Conservation (phyloP, 352 stramenopile species). For the Globisporangium radiosum region DNA sequence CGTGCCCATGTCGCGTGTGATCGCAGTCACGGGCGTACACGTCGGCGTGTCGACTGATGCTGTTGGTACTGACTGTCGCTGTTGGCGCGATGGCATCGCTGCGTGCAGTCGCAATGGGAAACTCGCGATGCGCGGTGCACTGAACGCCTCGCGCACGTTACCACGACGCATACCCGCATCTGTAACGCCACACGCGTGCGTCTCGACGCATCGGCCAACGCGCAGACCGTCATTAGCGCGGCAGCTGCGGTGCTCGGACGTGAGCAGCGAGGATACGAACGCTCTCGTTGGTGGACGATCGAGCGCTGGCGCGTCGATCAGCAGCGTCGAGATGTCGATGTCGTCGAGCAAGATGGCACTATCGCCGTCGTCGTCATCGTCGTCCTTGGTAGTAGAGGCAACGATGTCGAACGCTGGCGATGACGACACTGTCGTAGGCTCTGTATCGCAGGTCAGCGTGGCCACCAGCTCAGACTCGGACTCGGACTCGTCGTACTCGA, state of each 20-base stretch:
- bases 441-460: too few relatives aligned
- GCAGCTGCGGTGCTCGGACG: conserved; percentile 19
- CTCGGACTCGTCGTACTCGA: neutral
- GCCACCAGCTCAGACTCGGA: too few relatives aligned
- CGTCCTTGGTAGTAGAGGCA: neutral
- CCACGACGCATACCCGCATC: conserved; percentile 9
- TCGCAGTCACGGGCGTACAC: conserved; percentile 21
- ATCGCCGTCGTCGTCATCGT: neutral
- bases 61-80: neutral
- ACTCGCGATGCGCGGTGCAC: conserved; percentile 7
- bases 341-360: conserved; percentile 8
- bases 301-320: conserved; percentile 14
- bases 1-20: conserved; percentile 23
- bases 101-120: conserved; percentile 24
- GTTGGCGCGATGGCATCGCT: conserved; percentile 13
- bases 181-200: neutral
- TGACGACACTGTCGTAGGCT: too few relatives aligned
- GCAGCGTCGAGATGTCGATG: conserved; percentile 21
- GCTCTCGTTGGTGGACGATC: conserved; percentile 1
- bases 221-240: neutral
- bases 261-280: conserved; percentile 32
- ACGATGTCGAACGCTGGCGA: too few relatives aligned
- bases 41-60: conserved; percentile 7
- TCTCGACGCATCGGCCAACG: conserved; percentile 5
- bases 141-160: conserved; percentile 23